Evolutionary conservation across 768 basidiomycete species (phyloP).

Genomic region (Trametopsis cervina): DNA sequence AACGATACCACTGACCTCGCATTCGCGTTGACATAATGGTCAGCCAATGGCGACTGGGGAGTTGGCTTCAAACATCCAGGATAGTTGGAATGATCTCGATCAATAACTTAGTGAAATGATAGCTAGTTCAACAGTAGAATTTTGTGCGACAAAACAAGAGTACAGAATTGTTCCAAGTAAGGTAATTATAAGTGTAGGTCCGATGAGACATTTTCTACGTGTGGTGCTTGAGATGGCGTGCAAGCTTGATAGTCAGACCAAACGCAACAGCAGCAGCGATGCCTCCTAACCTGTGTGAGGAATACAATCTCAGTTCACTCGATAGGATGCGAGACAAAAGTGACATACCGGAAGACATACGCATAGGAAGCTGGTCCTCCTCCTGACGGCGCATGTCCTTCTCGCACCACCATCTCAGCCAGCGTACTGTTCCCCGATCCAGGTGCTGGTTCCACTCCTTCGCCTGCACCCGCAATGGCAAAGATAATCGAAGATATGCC

Average conservation of each 20-base stretch:
- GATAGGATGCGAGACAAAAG: neutral
- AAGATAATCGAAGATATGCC: constrained; percentile 83
- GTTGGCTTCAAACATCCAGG: too few relatives aligned
- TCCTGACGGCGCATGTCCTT: constrained; percentile 19
- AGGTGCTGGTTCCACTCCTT: constrained; percentile 44
- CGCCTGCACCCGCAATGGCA: constrained; percentile 50
- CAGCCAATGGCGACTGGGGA: neutral
- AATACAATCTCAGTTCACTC: neutral
- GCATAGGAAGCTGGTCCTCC: constrained; percentile 62
- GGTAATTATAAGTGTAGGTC: neutral
- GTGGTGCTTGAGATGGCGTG: constrained; percentile 43
- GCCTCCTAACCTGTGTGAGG: constrained; percentile 43
- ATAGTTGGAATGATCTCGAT: too few relatives aligned
- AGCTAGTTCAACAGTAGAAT: too few relatives aligned
- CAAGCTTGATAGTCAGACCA: constrained; percentile 46
- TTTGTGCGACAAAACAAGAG: too few relatives aligned
- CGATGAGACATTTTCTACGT: too few relatives aligned
- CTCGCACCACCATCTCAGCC: constrained; percentile 8
- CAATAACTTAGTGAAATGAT: too few relatives aligned
- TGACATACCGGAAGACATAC: constrained; percentile 68
- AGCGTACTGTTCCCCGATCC: constrained; percentile 4
- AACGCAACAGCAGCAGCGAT: constrained; percentile 48
- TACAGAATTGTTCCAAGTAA: neutral
- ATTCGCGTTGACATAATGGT: neutral
- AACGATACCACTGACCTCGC: too few relatives aligned